phyloP scores from a whole-genome alignment of 176 grass and related monocot species.

The Phoenix dactylifera region DNA sequence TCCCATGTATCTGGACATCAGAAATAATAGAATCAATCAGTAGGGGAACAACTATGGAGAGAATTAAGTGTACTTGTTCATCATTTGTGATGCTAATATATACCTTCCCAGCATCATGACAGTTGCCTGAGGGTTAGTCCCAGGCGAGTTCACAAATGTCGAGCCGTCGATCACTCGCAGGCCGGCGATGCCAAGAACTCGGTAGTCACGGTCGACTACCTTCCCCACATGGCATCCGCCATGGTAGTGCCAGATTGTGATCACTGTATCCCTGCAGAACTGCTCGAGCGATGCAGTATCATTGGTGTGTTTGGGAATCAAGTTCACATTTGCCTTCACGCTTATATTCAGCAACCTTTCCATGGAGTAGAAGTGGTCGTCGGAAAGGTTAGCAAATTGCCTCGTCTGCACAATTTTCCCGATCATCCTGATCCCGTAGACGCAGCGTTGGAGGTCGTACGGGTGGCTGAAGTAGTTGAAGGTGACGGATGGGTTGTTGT shows the following conservation, averaged over 20 bases:
- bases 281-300: constrained; percentile 69
- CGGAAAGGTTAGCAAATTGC: constrained; percentile 41
- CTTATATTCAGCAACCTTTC: constrained; percentile 81
- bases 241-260: constrained; percentile 93
- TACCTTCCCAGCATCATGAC: constrained; percentile 96
- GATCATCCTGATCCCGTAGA: constrained; percentile 31
- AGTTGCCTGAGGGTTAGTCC: constrained; percentile 84
- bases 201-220: constrained; percentile 55
- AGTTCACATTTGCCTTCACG: constrained; percentile 59
- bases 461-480: constrained; percentile 32
- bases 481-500: constrained; percentile 11
- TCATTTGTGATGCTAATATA: neutral
- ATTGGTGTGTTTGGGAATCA: constrained; percentile 83
- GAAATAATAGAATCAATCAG: constrained; percentile 12
- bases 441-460: constrained; percentile 30
- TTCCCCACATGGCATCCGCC: constrained; percentile 74
- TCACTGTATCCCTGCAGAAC: constrained; percentile 79
- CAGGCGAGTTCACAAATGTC: constrained; percentile 48
- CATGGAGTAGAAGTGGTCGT: constrained; percentile 28
- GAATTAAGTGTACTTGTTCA: neutral
- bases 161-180: constrained; percentile 67
- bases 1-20: constrained; percentile 61
- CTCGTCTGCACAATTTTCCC: constrained; percentile 54
- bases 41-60: neutral
- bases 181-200: constrained; percentile 40